Evolutionary conservation across 257 asterid species (phyloP).

Genomic region (Rehmannia glutinosa): DNA sequence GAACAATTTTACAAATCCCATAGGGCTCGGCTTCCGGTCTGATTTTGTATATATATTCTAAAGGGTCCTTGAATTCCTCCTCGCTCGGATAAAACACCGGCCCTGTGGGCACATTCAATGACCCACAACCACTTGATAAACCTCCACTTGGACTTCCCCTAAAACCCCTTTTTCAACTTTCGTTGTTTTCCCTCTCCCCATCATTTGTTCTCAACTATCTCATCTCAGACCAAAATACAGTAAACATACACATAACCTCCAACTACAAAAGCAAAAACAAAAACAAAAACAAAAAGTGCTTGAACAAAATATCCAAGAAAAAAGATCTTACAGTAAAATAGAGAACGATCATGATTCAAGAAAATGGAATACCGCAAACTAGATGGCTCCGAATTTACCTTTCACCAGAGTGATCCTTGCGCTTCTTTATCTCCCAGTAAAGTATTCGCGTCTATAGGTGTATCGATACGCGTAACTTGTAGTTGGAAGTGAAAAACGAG

Average conservation of each 20-base stretch:
- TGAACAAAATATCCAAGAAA: background rate
- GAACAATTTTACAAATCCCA: conserved; percentile 93
- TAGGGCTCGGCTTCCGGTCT: conserved; percentile 91
- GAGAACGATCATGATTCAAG: background rate
- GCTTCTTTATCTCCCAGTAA: conserved; percentile 8
- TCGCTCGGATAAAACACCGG: conserved; percentile 84
- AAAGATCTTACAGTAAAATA: background rate
- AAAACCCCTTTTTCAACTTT: conserved; percentile 73
- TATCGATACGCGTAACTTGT: conserved; percentile 10
- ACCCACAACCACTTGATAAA: conserved; percentile 40
- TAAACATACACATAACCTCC: conserved; percentile 7
- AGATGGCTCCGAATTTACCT: conserved; percentile 23
- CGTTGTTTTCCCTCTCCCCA: conserved; percentile 89
- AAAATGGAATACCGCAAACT: conserved; percentile 14
- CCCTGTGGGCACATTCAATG: conserved; percentile 69
- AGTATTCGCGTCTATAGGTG: background rate
- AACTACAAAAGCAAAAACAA: conserved; percentile 21
- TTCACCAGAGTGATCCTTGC: conserved; percentile 1
- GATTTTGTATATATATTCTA: conserved; percentile 85
- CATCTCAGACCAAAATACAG: conserved; percentile 15
- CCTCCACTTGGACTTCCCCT: conserved; percentile 43
- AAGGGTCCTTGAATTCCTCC: conserved; percentile 90
- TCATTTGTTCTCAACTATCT: conserved; percentile 30
- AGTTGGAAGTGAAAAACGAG: conserved; percentile 16
- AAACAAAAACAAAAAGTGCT: conserved; percentile 1